These are phyloP conservation scores for Papiliotrema fonsecae DNA, from an alignment of 1,284 basidiomycete genomes.

Conservation along the genomic window DNA sequence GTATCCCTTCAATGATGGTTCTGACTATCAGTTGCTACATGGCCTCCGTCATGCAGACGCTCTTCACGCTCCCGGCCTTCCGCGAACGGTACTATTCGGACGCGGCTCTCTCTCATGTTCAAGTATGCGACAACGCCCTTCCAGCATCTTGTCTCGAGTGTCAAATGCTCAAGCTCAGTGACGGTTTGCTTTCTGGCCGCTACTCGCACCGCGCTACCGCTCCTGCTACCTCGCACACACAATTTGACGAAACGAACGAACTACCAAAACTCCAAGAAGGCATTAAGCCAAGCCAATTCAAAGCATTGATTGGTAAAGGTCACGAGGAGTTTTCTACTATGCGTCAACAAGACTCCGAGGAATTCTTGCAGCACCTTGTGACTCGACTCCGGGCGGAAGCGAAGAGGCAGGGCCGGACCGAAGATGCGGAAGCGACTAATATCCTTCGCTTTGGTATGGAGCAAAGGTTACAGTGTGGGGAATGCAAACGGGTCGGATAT, in stretches of 20 bases:
- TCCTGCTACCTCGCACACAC: constrained; percentile 26
- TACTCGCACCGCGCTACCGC: constrained; percentile 65
- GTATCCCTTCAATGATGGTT: constrained; percentile 7
- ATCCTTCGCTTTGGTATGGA: constrained; percentile 78
- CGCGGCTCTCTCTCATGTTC: constrained; percentile 56
- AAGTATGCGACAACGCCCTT: constrained; percentile 61
- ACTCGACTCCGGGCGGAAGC: constrained; percentile 63
- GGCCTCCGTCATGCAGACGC: constrained; percentile 82
- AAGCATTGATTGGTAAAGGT: constrained; percentile 82
- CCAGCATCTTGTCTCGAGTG: constrained; percentile 89
- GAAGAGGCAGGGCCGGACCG: constrained; percentile 51
- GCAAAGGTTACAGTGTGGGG: constrained; percentile 74
- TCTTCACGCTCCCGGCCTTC: constrained; percentile 80
- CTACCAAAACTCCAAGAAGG: constrained; percentile 71
- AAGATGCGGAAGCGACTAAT: constrained; percentile 60
- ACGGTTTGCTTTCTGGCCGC: constrained; percentile 86
- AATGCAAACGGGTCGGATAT: constrained; percentile 85
- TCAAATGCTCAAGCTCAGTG: constrained; percentile 87
- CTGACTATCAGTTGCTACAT: constrained; percentile 75
- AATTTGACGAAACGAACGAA: constrained; percentile 32
- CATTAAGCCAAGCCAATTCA: constrained; percentile 78
- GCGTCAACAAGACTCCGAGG: constrained; percentile 95
- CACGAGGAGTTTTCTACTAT: constrained; percentile 95
- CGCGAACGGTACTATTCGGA: constrained; percentile 64
- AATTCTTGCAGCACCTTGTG: constrained; percentile 83